Base-by-base conservation (phyloP, 2,329 filamentous ascomycete species). In the Cucurbitaria berberidis region DNA sequence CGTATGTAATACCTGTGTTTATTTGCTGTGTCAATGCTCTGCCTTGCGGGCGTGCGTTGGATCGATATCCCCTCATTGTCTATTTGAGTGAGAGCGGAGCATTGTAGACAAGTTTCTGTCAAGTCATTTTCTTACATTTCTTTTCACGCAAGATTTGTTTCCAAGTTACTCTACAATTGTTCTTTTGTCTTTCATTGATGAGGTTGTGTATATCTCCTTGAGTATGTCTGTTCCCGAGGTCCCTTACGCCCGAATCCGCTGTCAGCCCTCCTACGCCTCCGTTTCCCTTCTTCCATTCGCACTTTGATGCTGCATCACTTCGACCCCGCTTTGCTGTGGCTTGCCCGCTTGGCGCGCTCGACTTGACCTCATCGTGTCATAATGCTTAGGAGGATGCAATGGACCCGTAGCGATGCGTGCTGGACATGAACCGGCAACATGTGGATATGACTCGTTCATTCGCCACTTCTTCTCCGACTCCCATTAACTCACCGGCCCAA, bases 361-460 rank as follows among this genome's bases (percentile, higher is more conserved):
- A 24, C n/a, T 64, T 64, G 66, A 57, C 68, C 66, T 67, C 65
- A 69, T 63, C 55, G 58, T 57, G 45, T 47, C 48, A 54, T n/a
- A 39, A 22, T 22, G 36, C 10, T 6, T 22, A 24, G 36, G 64
- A 69, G 63, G 68, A 52, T 48, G 68, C 66, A 69, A 67, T 52
- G 55, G 59, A 57, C 34, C 27, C 41, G 53, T 57, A 60, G 60
- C 50, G 40, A 41, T 52, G 55, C 63, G 50, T 66, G 66, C 67
- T 65, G 64, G 65, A 68, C 59, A 74, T 62, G 72, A 69, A 49
- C 74, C 74, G 75, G 73, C 73, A 69, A 76, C 72, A 70, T 72
- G 64, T 71, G 74, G 74, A 72, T 69, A 77, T 77, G 74, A 69
- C 53, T 76, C 71, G 75, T 66, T 77, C 74, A 71, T 69, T 75